Base-by-base conservation (phyloP, 2,329 filamentous ascomycete species). In the Colletotrichum sp. region DNA sequence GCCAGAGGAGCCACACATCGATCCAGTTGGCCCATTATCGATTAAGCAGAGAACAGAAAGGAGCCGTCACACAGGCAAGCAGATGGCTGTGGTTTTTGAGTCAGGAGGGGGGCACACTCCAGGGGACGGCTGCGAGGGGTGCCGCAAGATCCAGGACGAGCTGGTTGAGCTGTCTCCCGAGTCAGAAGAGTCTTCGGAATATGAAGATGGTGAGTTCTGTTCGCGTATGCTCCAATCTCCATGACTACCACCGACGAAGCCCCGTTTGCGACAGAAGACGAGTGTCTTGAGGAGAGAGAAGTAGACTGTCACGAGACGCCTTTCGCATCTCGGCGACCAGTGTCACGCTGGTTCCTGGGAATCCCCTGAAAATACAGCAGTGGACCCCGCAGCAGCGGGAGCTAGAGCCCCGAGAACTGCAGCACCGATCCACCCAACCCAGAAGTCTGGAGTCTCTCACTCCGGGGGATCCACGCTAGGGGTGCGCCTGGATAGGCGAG, bases 101-200 rank as follows among this genome's bases (percentile, higher is more conserved):
- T 44, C 76, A 26, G 64, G 44, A 8, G 64, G 44, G 2, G 68
- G 36, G 21, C 75, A 71, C 39, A 30, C 62, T 21, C 60, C 52
- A 3, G 65, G 66, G 39, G 70, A 72, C 44, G 72, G 68, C 32
- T 78, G 77, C 57, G 62, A 66, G 34, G 72, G 76, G 15, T 78
- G 77, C 70, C 63, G 72, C 26, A 76, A 73, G 63, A 78, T 78
- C n/a, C 57, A 72, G 13, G 57, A 55, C 55, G 76, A 76, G 15
- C 63, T 76, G n/a, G 55, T 73, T 21, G 70, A 60, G 26, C 57
- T 76, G 18, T 76, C 70, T 21, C 26, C 36, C 57, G 64, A 49
- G 32, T 76, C 73, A 8, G 63, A 75, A 49, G 49, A 62, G 9
- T 74, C 55, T 28, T 68, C 69, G 21, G 75, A 78, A 28, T 69